Percentiles rank a stretch among this genome's conserved stretches.
These are phyloP conservation scores for Trichomonascus vanleenenianus DNA, from an alignment of 805 yeast genomes.

Conservation along the genomic window DNA sequence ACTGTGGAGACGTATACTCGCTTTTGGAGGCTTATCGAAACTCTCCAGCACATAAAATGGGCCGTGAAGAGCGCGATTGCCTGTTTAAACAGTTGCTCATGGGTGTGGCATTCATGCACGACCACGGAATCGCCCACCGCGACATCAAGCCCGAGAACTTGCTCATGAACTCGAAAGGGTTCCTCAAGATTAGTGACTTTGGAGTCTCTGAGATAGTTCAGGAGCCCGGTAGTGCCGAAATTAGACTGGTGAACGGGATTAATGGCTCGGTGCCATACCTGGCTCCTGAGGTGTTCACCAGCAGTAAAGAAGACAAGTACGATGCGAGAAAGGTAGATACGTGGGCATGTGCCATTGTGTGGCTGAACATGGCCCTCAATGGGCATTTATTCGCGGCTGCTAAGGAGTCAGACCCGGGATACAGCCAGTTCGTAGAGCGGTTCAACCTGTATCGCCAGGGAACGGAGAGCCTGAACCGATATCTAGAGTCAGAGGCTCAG, in stretches of 20 bases:
- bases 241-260: slow-evolving; percentile 56
- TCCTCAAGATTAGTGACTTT: slow-evolving; percentile 77
- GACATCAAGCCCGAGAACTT: slow-evolving; percentile 87
- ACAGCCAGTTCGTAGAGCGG: slow-evolving; percentile 10
- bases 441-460: slow-evolving; percentile 13
- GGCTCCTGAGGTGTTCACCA: slow-evolving; percentile 68
- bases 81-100: slow-evolving; percentile 77
- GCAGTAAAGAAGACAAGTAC: slow-evolving; percentile 35
- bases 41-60: slow-evolving; percentile 67
- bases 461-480: slow-evolving; percentile 7
- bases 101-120: slow-evolving; percentile 84
- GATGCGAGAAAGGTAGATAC: slow-evolving; percentile 80
- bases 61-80: slow-evolving; percentile 81
- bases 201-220: slow-evolving; percentile 69
- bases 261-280: slow-evolving; percentile 87
- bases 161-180: slow-evolving; percentile 62
- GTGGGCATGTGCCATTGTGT: slow-evolving; percentile 91
- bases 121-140: slow-evolving; percentile 82
- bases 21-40: slow-evolving; percentile 69
- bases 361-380: slow-evolving; percentile 65
- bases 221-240: slow-evolving; percentile 28
- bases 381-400: slow-evolving; percentile 27
- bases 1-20: slow-evolving; percentile 78
- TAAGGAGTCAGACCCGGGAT: slow-evolving; percentile 20
- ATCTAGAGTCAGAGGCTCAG: background rate